phyloP scores from a whole-genome alignment of 1,139 yeast genomes.

The Kodamaea ohmeri region DNA sequence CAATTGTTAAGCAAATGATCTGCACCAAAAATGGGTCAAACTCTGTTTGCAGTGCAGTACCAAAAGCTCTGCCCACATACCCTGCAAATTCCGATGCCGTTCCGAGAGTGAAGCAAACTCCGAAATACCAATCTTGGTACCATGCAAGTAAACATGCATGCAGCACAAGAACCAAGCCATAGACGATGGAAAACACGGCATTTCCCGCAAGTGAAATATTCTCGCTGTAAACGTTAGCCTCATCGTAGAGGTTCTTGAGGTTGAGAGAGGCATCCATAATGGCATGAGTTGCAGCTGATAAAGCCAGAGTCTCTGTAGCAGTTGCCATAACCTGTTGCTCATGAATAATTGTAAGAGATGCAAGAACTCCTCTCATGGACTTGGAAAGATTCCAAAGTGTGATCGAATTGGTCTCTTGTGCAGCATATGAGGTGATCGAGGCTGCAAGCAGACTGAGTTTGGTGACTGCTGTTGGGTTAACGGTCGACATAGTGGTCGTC shows the following conservation, averaged over 20 bases:
- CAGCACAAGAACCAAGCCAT: slow-evolving; percentile 20
- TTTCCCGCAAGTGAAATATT: slow-evolving; percentile 8
- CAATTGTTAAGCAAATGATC: slow-evolving; percentile 34
- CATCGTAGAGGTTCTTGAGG: slow-evolving; percentile 25
- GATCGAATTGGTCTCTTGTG: slow-evolving; percentile 16
- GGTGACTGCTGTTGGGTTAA: slow-evolving; percentile 16
- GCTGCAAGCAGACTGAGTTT: slow-evolving; percentile 13
- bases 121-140: slow-evolving; percentile 17
- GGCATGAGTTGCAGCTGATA: slow-evolving; percentile 20
- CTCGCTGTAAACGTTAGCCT: slow-evolving; percentile 22
- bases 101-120: slow-evolving; percentile 20
- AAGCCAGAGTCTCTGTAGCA: slow-evolving; percentile 27
- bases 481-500: slow-evolving; percentile 17
- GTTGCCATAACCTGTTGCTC: slow-evolving; percentile 36
- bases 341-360: slow-evolving; percentile 31
- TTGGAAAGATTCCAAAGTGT: slow-evolving; percentile 20
- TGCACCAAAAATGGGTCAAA: slow-evolving; percentile 27
- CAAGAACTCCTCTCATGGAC: slow-evolving; percentile 35
- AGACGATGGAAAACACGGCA: slow-evolving; percentile 23
- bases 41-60: slow-evolving; percentile 13
- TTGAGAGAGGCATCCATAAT: slow-evolving; percentile 32
- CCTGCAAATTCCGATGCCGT: slow-evolving; percentile 24
- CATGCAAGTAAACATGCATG: slow-evolving; percentile 10
- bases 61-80: slow-evolving; percentile 21
- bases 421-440: slow-evolving; percentile 12